phyloP scores from a whole-genome alignment of 805 yeast genomes.

The Debaryomyces hansenii region DNA sequence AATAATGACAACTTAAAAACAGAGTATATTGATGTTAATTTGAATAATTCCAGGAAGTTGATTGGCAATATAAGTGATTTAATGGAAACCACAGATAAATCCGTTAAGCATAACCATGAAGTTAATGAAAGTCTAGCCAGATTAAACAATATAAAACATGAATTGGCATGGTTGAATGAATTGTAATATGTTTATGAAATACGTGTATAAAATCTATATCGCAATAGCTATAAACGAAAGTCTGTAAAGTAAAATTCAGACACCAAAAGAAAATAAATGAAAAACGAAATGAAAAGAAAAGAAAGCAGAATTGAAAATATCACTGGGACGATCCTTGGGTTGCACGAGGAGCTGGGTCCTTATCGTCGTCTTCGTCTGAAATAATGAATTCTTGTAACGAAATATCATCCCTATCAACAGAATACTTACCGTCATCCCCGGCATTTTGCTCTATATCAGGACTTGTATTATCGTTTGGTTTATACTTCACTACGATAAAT shows the following conservation, averaged over 20 bases:
- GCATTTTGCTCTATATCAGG: background rate
- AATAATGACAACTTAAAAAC: constrained; percentile 32
- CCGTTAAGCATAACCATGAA: constrained; percentile 6
- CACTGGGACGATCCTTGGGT: too few relatives aligned
- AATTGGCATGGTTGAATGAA: constrained; percentile 22
- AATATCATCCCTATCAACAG: constrained; percentile 8
- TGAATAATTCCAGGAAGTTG: constrained; percentile 37
- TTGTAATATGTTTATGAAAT: background rate
- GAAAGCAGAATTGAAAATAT: too few relatives aligned
- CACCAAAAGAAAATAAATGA: too few relatives aligned
- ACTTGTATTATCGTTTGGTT: constrained; percentile 16
- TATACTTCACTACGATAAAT: constrained; percentile 53
- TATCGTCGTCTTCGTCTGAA: constrained; percentile 23
- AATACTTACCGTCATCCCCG: background rate
- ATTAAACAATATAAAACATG: constrained; percentile 18
- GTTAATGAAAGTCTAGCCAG: constrained; percentile 16
- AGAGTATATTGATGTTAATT: constrained; percentile 38
- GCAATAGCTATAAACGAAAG: too few relatives aligned
- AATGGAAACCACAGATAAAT: constrained; percentile 5
- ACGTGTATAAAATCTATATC: too few relatives aligned
- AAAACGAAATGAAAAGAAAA: too few relatives aligned
- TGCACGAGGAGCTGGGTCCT: too few relatives aligned
- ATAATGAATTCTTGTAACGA: constrained; percentile 29
- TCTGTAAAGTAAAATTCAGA: too few relatives aligned
- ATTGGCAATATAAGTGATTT: constrained; percentile 20